Evolutionary conservation across 805 yeast species (phyloP), one percentile per base, ranked within the genome.

Genomic region (Candida stauntonica): DNA sequence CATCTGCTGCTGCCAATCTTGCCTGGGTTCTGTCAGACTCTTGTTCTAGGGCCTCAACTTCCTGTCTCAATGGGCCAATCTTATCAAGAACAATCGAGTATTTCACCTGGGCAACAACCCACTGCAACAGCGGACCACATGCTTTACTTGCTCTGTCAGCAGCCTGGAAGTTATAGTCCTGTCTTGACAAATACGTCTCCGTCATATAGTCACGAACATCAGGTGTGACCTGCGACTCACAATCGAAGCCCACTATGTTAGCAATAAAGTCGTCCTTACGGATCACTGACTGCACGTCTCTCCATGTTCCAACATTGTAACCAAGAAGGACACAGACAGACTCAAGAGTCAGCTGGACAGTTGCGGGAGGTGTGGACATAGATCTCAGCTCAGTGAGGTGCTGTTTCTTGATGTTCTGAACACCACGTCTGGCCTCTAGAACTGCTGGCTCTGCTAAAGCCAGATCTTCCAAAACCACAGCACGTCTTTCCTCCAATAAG

Each of bases 61-160:
- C 95, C 5, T 66, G 66, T 39, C 79, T 65, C 49, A 91, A 60
- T 0, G 98, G 98, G 1, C 77, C 83, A 18, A 91, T 73, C 35
- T 70, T 73, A 26, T 83, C 82, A 31, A 86, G 62, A 17, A 88
- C 82, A 2, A 74, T 54, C 0, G 91, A 74, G 54, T 82, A 91
- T n/a, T 70, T 65, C n/a, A 88, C 67, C 47, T 91, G 97, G 0
- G 98, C 97, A 38, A 72, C 70, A 0, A 88, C 89, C 98, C 98
- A 91, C 44, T 79, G 80, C 15, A 84, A 54, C 26, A 91, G 63
- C 0, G 98, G 98, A 0, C 96, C 98, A 64, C 97, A 87, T 0
- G 97, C 97, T 54, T 85, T 87, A 59, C 95, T 83, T 5, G 98
- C 98, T 28, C 97, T 67, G 50, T 84, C 76, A 0, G 86, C 95